phyloP scores from a whole-genome alignment of 768 basidiomycete species.

The Lentinus brumalis region DNA sequence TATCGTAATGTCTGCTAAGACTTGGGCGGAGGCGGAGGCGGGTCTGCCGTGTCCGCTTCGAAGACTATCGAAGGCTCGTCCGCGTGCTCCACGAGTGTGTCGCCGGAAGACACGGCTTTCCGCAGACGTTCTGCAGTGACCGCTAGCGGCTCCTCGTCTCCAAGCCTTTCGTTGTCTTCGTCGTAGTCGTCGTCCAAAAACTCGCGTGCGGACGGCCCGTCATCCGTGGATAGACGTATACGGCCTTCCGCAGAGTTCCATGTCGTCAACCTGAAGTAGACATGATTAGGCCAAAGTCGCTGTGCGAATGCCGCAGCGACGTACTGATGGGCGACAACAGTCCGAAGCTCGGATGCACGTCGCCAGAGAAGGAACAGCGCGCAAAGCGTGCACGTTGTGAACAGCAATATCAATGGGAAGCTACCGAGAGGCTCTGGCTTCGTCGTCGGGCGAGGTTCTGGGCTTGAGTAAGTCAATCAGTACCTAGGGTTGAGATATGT shows the following conservation, averaged over 20 bases:
- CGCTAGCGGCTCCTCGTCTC: constrained; percentile 29
- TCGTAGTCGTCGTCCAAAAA: constrained; percentile 65
- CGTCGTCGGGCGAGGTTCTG: constrained; percentile 60
- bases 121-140: constrained; percentile 20
- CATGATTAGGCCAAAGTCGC: not conserved
- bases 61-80: constrained; percentile 2
- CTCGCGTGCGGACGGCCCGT: constrained; percentile 68
- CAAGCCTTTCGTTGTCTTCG: constrained; percentile 44
- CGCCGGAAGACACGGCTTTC: constrained; percentile 3
- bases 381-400: constrained; percentile 60
- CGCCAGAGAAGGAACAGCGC: constrained; percentile 65
- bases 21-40: constrained; percentile 20
- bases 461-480: constrained; percentile 19
- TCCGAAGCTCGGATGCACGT: constrained; percentile 53
- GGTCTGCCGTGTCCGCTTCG: constrained; percentile 9
- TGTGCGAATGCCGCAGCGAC: constrained; percentile 24
- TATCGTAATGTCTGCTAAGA: not conserved
- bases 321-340: constrained; percentile 65
- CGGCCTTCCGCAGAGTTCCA: constrained; percentile 55
- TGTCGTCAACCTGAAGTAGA: constrained; percentile 53
- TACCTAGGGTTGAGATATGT: not conserved
- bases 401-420: constrained; percentile 52
- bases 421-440: constrained; percentile 69
- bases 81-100: not conserved
- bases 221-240: constrained; percentile 70